phyloP scores from a whole-genome alignment of 83 land plant genomes.

The Picea mariana region DNA sequence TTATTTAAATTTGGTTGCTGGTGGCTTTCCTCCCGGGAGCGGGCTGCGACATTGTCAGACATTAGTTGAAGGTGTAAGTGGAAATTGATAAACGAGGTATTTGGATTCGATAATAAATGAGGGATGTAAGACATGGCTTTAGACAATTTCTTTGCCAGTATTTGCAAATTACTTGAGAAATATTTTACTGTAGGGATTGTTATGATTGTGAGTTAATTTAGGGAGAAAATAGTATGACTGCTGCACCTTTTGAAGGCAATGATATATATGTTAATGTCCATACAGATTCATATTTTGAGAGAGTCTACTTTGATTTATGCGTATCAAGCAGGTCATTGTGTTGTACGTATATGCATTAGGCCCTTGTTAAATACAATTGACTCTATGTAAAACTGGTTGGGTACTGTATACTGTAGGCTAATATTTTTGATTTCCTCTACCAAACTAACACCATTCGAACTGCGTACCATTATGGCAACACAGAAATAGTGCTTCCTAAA shows the following conservation, averaged over 20 bases:
- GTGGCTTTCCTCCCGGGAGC: background rate
- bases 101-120: background rate
- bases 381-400: background rate
- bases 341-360: too few relatives aligned
- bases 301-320: background rate
- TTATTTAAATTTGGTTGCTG: background rate
- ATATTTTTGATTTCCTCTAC: background rate
- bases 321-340: background rate
- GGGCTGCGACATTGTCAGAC: background rate
- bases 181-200: background rate
- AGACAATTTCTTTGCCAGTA: background rate
- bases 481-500: background rate
- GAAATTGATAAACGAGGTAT: background rate
- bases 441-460: background rate
- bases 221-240: background rate
- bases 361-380: background rate
- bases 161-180: background rate
- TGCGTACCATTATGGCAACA: background rate
- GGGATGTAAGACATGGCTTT: background rate
- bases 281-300: background rate
- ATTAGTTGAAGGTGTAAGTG: background rate
- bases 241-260: background rate
- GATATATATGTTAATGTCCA: background rate
- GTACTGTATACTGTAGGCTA: background rate
- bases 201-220: background rate